Evolutionary conservation across 2,329 filamentous ascomycete species (phyloP), one percentile per base, ranked within the genome.

Genomic region (Hypoxylon sp.): DNA sequence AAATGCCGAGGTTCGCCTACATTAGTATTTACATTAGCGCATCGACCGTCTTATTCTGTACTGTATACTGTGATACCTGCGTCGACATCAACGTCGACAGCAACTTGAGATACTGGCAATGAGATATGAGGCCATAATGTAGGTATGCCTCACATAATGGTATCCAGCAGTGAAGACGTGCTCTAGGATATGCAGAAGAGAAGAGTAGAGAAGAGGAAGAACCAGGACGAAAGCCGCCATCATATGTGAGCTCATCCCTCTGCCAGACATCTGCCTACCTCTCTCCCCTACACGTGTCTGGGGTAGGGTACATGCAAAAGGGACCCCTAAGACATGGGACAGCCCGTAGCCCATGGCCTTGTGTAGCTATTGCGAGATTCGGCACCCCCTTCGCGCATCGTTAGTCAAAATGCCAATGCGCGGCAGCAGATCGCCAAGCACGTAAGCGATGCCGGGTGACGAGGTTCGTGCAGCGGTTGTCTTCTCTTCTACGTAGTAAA

Each of bases 1-100:
- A 51, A 29, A 48, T 57, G 31, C 54, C 54, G 54, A 57, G 54
- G 48, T 48, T 38, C 6, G 27, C 40, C 33, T 55, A 13, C 11
- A 10, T 18, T 43, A 48, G 42, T 47, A 37, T 20, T 18, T 47
- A n/a, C n/a, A n/a, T n/a, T n/a, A n/a, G n/a, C n/a, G n/a, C n/a
- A n/a, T n/a, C n/a, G n/a, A n/a, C n/a, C 29, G 26, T 31, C 23
- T 8, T 45, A 42, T 33, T 15, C n/a, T 15, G n/a, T 33, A 6
- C 31, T n/a, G n/a, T 33, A 33, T n/a, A 33, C 13, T 31, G n/a
- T 31, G 4, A 4, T 31, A 31, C 27, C 27, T 31, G n/a, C 27
- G 10, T 10, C 9, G 9, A 5, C n/a, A 33, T 15, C 5, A 17
- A 33, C 31, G 17, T 17, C 13, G n/a, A n/a, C n/a, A n/a, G n/a